These are phyloP conservation scores for Westerdykella aurantiaca DNA, from an alignment of 2,329 filamentous ascomycete genomes.

Conservation along the genomic window DNA sequence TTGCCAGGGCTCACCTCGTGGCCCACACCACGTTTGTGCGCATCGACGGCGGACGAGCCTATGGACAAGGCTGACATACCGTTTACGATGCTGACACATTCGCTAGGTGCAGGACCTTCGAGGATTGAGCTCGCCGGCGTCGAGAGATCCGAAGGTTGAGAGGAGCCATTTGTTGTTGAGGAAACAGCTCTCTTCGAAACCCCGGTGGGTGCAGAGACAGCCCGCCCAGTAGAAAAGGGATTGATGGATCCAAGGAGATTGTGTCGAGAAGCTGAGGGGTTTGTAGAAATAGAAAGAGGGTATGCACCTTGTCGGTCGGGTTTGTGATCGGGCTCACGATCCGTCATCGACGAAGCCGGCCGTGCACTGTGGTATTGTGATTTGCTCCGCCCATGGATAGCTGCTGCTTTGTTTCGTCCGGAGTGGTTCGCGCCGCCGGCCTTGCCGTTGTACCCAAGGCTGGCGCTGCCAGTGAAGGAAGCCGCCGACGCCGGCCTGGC, in stretches of 20 bases:
- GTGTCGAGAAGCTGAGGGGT: slow-evolving; percentile 8
- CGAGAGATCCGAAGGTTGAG: slow-evolving; percentile 18
- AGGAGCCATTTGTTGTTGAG: slow-evolving; percentile 14
- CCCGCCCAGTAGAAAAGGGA: slow-evolving; percentile 10
- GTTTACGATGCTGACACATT: slow-evolving; percentile 22
- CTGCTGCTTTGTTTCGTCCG: slow-evolving; percentile 36
- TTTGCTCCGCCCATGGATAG: slow-evolving; percentile 42
- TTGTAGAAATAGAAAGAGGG: slow-evolving; percentile 38
- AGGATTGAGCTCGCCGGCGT: slow-evolving; percentile 18
- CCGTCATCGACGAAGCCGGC: slow-evolving; percentile 38
- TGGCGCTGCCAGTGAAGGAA: slow-evolving; percentile 50
- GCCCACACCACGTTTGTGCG: slow-evolving; percentile 16
- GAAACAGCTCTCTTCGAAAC: slow-evolving; percentile 11
- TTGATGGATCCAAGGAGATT: background rate
- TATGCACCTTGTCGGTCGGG: slow-evolving; percentile 44
- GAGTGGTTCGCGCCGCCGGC: slow-evolving; percentile 35
- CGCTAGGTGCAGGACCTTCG: slow-evolving; percentile 26
- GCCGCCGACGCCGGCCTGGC: slow-evolving; percentile 40
- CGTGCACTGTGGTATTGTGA: slow-evolving; percentile 40
- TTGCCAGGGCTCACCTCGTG: slow-evolving; percentile 26
- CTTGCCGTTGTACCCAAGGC: slow-evolving; percentile 50
- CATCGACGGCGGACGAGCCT: slow-evolving; percentile 16
- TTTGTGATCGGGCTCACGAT: slow-evolving; percentile 38
- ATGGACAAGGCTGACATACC: slow-evolving; percentile 22
- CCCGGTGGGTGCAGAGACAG: slow-evolving; percentile 13